These are phyloP conservation scores for Heracleum sosnowskyi DNA, from an alignment of 129 eudicot species.

Conservation along the genomic window DNA sequence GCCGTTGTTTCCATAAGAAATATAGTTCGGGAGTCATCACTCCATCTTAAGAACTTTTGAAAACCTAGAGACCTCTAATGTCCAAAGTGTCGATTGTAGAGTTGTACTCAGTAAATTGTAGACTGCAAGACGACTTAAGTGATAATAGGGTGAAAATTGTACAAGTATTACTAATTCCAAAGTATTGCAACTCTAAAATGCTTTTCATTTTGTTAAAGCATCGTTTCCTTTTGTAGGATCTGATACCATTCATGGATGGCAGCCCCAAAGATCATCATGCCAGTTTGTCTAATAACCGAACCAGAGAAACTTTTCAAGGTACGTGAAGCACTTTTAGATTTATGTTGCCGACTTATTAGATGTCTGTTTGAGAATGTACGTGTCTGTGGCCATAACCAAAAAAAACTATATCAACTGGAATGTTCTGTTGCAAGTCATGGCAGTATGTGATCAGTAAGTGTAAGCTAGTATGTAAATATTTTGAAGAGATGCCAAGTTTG, in stretches of 20 bases:
- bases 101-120: background rate
- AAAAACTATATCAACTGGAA: too few relatives aligned
- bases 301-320: slow-evolving; percentile 55
- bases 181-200: background rate
- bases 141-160: background rate
- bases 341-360: background rate
- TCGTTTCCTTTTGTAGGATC: slow-evolving; percentile 42
- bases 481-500: background rate
- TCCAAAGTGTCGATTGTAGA: background rate
- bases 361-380: background rate
- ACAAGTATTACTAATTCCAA: background rate
- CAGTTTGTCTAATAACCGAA: slow-evolving; percentile 75
- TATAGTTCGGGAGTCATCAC: background rate
- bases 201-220: background rate
- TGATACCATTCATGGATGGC: slow-evolving; percentile 69
- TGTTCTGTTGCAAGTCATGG: background rate
- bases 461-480: background rate
- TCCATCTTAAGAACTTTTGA: background rate
- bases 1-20: background rate
- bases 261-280: slow-evolving; percentile 70
- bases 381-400: background rate
- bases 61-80: background rate
- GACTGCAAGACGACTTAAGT: background rate
- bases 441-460: background rate
- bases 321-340: slow-evolving; percentile 7